Evolutionary conservation across 176 grass and related monocot species (phyloP).

Genomic region (Otatea glauca): DNA sequence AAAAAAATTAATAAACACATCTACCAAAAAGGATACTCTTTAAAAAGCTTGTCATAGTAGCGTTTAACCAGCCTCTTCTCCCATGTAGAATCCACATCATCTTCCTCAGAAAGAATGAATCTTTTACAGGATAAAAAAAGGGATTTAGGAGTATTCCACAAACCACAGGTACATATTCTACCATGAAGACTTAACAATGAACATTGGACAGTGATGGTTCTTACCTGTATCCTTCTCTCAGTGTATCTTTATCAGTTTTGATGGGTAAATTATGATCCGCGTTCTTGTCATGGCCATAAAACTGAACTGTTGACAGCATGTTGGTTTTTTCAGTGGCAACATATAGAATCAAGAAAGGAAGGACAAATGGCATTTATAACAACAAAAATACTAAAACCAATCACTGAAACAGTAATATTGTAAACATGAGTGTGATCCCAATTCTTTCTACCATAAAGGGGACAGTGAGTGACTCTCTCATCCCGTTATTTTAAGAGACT

Average conservation of each 20-base stretch:
- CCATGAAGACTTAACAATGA: neutral
- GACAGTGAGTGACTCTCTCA: constrained; percentile 14
- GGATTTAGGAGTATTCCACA: constrained; percentile 10
- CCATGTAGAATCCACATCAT: constrained; percentile 93
- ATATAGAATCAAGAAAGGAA: constrained; percentile 14
- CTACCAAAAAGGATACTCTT: constrained; percentile 85
- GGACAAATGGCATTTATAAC: neutral
- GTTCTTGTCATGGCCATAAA: constrained; percentile 67
- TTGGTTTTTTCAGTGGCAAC: constrained; percentile 14
- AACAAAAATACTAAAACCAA: neutral
- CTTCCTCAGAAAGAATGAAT: constrained; percentile 90
- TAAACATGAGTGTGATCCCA: constrained; percentile 33
- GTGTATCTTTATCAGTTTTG: constrained; percentile 84
- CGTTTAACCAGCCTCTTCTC: constrained; percentile 87
- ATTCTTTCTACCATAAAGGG: constrained; percentile 28
- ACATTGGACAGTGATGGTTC: neutral
- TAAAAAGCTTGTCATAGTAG: constrained; percentile 97
- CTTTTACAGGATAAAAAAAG: constrained; percentile 38
- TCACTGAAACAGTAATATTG: constrained; percentile 19
- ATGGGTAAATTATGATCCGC: constrained; percentile 49
- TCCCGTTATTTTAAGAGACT: neutral
- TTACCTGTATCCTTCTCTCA: constrained; percentile 92
- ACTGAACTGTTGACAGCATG: constrained; percentile 64
- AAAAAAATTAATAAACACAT: neutral
- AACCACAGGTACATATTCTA: constrained; percentile 27